Evolutionary conservation across 306 rosid species (phyloP), one percentile per base, ranked within the genome.

Genomic region (Gastrolobium villosum): DNA sequence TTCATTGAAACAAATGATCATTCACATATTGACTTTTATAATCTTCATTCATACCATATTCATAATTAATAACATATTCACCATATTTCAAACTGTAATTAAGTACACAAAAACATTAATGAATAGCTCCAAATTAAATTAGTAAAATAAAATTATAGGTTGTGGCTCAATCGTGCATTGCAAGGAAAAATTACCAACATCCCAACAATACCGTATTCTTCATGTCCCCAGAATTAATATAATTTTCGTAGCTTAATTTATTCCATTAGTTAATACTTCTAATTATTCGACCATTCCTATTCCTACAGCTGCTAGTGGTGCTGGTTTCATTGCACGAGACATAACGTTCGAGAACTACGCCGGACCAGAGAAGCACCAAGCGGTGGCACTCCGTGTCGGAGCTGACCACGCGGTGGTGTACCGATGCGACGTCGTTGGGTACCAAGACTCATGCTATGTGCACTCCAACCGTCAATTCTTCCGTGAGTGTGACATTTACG

Each of bases 401-500:
- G 92, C 99, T 0, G 99, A 94, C 76, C 99, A 94, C 6, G 92
- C 89, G 1, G 99, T 92, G 75, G 87, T 94, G 26, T 92, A 83
- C 66, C 89, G 74, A 0, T 94, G 97, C 83, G 70, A 61, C 83
- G 39, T 92, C 7, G 1, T 70, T 0, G 99, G 99, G 1, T 88
- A 90, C 59, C 99, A 94, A 75, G 99, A 94, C 77, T 60, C 97
- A 0, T 85, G 92, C 48, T 94, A 94, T 13, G 99, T 94, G 0
- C 99, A 94, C 79, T 94, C 99, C 5, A 94, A 94, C 39, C 97
- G 99, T 3, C 97, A 92, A 6, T 94, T 94, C 79, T 87, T 83
- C 15, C 93, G 99, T 0, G 97, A 94, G 56, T 90, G 91, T 0
- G 86, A 84, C 49, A 78, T 94, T 4, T 94, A 83, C 4, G 99